These are phyloP conservation scores for Corylus americana DNA, from an alignment of 306 rosid genomes.

Conservation along the genomic window DNA sequence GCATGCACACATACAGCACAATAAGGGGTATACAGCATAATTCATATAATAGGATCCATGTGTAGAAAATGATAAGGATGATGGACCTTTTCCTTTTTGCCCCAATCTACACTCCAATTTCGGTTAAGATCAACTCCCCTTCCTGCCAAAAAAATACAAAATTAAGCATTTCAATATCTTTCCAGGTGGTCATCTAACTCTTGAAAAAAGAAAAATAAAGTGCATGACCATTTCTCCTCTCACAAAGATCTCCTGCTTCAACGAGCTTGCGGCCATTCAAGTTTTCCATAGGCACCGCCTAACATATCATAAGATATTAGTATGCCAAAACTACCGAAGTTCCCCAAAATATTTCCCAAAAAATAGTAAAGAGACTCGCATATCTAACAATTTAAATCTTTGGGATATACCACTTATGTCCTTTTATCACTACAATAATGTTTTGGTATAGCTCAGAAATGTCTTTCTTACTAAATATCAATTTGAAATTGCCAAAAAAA, in stretches of 20 bases:
- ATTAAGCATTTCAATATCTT: slow-evolving; percentile 32
- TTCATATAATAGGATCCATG: not conserved
- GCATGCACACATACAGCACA: slow-evolving; percentile 1
- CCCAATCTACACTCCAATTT: slow-evolving; percentile 99
- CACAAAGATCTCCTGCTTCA: slow-evolving; percentile 89
- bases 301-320: slow-evolving; percentile 37
- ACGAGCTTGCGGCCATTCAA: slow-evolving; percentile 84
- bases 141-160: slow-evolving; percentile 56
- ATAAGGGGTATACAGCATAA: slow-evolving; percentile 4
- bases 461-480: not conserved
- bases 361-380: not conserved
- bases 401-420: not conserved
- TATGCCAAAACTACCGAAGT: slow-evolving; percentile 16
- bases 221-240: slow-evolving; percentile 87
- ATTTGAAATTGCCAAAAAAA: not conserved
- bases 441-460: not conserved
- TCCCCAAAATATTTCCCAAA: not conserved
- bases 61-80: slow-evolving; percentile 13
- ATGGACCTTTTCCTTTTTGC: slow-evolving; percentile 92
- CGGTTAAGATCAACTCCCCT: slow-evolving; percentile 99
- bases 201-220: slow-evolving; percentile 24
- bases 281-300: slow-evolving; percentile 98
- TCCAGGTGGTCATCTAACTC: slow-evolving; percentile 19
- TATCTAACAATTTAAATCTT: not conserved
- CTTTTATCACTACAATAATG: not conserved